These are phyloP conservation scores for Colletotrichum abscissum DNA, from an alignment of 2,329 filamentous ascomycete species.

Conservation along the genomic window DNA sequence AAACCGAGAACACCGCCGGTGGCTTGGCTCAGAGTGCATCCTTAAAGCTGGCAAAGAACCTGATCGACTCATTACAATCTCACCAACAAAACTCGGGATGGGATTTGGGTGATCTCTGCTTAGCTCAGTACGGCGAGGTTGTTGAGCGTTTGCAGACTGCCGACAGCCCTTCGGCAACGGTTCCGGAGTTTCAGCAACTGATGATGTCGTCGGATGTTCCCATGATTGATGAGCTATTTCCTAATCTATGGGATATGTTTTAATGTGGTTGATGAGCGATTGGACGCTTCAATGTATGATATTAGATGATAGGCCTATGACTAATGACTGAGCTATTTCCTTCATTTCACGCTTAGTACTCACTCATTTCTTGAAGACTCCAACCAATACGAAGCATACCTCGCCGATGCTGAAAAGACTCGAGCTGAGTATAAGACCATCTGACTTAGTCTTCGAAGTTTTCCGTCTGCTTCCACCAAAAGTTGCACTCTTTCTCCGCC, in stretches of 20 bases:
- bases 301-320: background rate
- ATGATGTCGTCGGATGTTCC: slow-evolving; percentile 34
- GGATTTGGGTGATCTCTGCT: slow-evolving; percentile 63
- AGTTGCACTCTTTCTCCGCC: slow-evolving; percentile 43
- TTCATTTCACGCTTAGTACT: background rate
- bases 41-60: slow-evolving; percentile 54
- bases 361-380: background rate
- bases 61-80: slow-evolving; percentile 52
- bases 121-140: slow-evolving; percentile 59
- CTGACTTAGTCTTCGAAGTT: background rate
- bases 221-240: slow-evolving; percentile 31
- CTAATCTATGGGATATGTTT: slow-evolving; percentile 35
- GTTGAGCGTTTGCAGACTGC: slow-evolving; percentile 55
- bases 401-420: too few species aligned
- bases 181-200: slow-evolving; percentile 32
- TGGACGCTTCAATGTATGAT: background rate
- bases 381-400: too few species aligned
- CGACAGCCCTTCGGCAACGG: slow-evolving; percentile 28
- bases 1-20: slow-evolving; percentile 50
- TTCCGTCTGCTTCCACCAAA: slow-evolving; percentile 37
- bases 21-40: slow-evolving; percentile 51
- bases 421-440: too few species aligned
- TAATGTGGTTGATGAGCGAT: background rate
- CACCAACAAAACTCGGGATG: slow-evolving; percentile 53
- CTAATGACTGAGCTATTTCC: background rate